Base-by-base conservation (phyloP, 192 early-diverging fungal genomes). In the Ambispora gerdemannii region DNA sequence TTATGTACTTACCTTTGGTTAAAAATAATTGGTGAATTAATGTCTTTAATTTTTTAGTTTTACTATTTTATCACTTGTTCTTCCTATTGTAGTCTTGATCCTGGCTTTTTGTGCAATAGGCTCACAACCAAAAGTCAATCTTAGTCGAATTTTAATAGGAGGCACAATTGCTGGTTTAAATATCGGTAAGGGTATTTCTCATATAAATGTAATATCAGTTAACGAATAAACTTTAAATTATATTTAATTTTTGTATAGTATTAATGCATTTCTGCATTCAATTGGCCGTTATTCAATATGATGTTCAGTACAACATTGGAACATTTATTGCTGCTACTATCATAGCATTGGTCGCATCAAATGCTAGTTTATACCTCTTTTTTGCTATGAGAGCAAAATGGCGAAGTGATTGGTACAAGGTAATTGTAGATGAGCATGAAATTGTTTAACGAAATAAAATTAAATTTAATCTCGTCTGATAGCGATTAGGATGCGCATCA, bases 341-440 rank as follows among this genome's bases (percentile, higher is more conserved):
- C 3, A 79, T 84, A 59, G 81, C 76, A n/a, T 65, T 70, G 43
- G 19, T 50, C 8, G 76, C 81, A 4, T 62, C 77, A 2, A 81
- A 77, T 13, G 65, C 72, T 11, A 75, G 81, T 8, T 61, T 84
- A 10, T 72, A 58, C 25, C 77, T 84, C n/a, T 84, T 84, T 50
- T 84, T 83, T 63, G 73, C 73, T 24, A 59, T 84, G 43, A 70
- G 81, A 32, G 76, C 80, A 31, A 34, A 73, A 52, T 84, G 83
- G 83, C 66, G 69, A 38, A 78, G 74, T 43, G 58, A 65, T 28
- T 75, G 76, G 74, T 79, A 78, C 67, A 84, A 83, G 34, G 34
- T 35, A 31, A 30, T n/a, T 22, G 55, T 24, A 27, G 22, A 24
- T 1, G 24, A 20, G 2, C 55, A 13, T 1, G 20, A 56, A 56